These are phyloP conservation scores for Astragalus glycyphyllos DNA, from an alignment of 306 rosid genomes.

Conservation along the genomic window DNA sequence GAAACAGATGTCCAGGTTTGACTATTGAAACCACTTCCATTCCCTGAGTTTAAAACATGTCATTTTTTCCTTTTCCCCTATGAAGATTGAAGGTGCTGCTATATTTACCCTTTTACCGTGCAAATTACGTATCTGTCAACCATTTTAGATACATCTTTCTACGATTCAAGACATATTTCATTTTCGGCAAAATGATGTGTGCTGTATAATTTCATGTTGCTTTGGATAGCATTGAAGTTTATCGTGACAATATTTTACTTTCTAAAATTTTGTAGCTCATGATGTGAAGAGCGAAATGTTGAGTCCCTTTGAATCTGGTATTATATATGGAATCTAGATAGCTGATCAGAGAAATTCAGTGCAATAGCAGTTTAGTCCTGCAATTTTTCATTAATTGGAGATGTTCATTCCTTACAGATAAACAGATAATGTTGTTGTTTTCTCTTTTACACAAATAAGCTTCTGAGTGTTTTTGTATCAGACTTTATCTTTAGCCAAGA, in stretches of 20 bases:
- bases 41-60: constrained; percentile 13
- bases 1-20: constrained; percentile 64
- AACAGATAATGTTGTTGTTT: not conserved
- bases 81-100: constrained; percentile 22
- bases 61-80: not conserved
- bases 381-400: not conserved
- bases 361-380: constrained; percentile 17
- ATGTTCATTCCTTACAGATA: not conserved
- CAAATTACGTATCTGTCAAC: not conserved
- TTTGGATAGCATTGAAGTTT: constrained; percentile 3
- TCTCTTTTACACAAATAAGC: constrained; percentile 10
- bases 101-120: constrained; percentile 1
- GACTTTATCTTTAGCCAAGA: not conserved
- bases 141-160: constrained; percentile 1
- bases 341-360: constrained; percentile 5
- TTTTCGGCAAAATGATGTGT: constrained; percentile 2
- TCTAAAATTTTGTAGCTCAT: not conserved
- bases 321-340: constrained; percentile 9
- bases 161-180: not conserved
- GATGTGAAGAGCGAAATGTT: constrained; percentile 4
- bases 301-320: constrained; percentile 26
- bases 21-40: constrained; percentile 20
- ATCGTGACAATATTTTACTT: not conserved
- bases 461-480: constrained; percentile 6
- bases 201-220: constrained; percentile 13